Percentiles rank a stretch among this genome's conserved stretches.
Conservation (phyloP, 2,329 filamentous ascomycete species). For the Trichoderma afroharzianum region DNA sequence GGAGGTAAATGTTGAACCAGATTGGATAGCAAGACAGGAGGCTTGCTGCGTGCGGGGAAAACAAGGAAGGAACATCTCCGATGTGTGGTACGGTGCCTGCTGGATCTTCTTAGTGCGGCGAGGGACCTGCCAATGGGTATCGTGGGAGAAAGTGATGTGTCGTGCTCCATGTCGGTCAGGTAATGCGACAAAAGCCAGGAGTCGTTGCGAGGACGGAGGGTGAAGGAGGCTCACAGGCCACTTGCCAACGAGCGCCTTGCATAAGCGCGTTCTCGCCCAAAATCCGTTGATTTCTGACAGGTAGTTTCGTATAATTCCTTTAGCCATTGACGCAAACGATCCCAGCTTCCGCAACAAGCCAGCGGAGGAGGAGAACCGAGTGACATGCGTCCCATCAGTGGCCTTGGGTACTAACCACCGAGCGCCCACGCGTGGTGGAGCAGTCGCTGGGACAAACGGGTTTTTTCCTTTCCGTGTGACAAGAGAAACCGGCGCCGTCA, state of each 20-base stretch:
- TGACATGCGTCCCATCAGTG: neutral
- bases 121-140: conserved; percentile 1
- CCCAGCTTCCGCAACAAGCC: conserved; percentile 4
- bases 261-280: conserved; percentile 8
- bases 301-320: neutral
- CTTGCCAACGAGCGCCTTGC: neutral
- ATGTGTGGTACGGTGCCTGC: conserved; percentile 3
- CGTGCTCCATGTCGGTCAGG: conserved; percentile 5
- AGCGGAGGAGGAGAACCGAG: neutral
- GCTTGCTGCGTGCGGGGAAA: conserved; percentile 13
- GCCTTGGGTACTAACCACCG: neutral
- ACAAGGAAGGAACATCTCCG: neutral
- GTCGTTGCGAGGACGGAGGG: conserved; percentile 5
- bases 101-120: conserved; percentile 5
- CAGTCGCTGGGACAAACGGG: neutral
- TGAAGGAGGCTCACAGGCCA: neutral
- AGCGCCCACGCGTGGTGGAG: conserved; percentile 5
- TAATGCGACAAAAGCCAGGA: conserved; percentile 3
- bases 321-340: neutral
- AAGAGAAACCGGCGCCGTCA: neutral
- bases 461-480: conserved; percentile 6
- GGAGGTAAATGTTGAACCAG: neutral
- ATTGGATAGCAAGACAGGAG: neutral
- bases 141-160: conserved; percentile 8
- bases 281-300: neutral